Evolutionary conservation across 2,329 filamentous ascomycete genomes (phyloP), one percentile per base, ranked within the genome.

Genomic region (Arachnomyces sp.): DNA sequence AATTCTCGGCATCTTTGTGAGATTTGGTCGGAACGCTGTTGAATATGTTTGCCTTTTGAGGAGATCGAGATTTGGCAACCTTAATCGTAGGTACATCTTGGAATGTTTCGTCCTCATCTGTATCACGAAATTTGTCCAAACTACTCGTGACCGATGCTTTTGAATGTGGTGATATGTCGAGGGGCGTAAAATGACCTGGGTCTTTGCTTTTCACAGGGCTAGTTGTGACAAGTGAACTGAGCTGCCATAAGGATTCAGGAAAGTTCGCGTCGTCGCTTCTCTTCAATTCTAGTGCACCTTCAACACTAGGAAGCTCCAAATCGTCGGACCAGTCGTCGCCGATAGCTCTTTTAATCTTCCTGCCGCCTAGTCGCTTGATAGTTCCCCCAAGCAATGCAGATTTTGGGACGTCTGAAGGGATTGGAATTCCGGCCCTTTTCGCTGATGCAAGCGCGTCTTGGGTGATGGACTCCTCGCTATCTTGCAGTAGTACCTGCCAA

Each of bases 371-470:
- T 51, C 89, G 76, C 67, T 93, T 94, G 57, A 96, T 96, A 7
- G 88, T 90, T 38, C 92, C 92, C 39, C 90, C 90, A 60, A 92
- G 77, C 31, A 98, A 71, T 21, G 92, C 92, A 14, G 90, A 95
- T 21, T 85, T 79, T 1, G 90, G 88, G 25, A 96, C 80, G 57
- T 89, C 89, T 38, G 78, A 72, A 18, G 92, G 92, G 41, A 96
- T 78, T 5, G 92, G 90, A 48, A 98, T 95, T 51, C 92, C 92
- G 17, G 88, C 89, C 59, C 80, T 82, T 55, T 87, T 84, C 28
- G 89, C 90, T 5, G 87, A 85, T 16, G 85, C 78, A 53, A 98
- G 90, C 44, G 92, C 89, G 57, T 93, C 84, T 52, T 82, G 68
- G 7, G 84, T 93, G 1, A 86, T 86, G 47, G 78, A 75, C 54